These are phyloP conservation scores for Lanmaoa rubissima DNA, from an alignment of 768 basidiomycete species.

Conservation along the genomic window DNA sequence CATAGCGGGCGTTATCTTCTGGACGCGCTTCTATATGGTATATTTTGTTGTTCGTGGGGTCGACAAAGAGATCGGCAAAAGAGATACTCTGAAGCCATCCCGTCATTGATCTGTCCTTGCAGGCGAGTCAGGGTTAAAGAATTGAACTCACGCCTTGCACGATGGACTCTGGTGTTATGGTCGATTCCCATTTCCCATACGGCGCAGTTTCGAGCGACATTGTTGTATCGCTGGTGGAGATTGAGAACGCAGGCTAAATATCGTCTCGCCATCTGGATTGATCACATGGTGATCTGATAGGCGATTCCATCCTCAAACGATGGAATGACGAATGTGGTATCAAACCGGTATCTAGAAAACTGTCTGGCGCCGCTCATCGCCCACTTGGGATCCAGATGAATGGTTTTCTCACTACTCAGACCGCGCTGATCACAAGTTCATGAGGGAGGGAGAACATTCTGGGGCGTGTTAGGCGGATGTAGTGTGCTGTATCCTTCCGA, in stretches of 20 bases:
- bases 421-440: too few species aligned
- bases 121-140: neutral
- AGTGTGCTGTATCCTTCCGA: neutral
- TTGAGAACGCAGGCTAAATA: neutral
- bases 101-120: neutral
- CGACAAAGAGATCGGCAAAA: slow-evolving; percentile 49
- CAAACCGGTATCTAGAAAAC: neutral
- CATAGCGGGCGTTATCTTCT: slow-evolving; percentile 50
- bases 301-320: neutral
- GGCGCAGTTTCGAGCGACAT: slow-evolving; percentile 38
- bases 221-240: neutral
- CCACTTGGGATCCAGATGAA: neutral
- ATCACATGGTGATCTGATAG: neutral
- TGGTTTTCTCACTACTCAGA: neutral
- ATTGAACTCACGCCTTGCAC: slow-evolving; percentile 41
- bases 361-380: neutral
- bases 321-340: neutral
- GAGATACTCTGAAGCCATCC: slow-evolving; percentile 25
- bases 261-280: neutral
- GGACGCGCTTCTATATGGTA: slow-evolving; percentile 64
- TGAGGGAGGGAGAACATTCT: neutral
- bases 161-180: slow-evolving; percentile 52
- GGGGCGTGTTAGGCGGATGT: neutral
- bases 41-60: slow-evolving; percentile 42
- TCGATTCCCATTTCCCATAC: slow-evolving; percentile 63